Evolutionary conservation across 768 basidiomycete species (phyloP), one percentile per base, ranked within the genome.

Genomic region (Lactarius deliciosus): DNA sequence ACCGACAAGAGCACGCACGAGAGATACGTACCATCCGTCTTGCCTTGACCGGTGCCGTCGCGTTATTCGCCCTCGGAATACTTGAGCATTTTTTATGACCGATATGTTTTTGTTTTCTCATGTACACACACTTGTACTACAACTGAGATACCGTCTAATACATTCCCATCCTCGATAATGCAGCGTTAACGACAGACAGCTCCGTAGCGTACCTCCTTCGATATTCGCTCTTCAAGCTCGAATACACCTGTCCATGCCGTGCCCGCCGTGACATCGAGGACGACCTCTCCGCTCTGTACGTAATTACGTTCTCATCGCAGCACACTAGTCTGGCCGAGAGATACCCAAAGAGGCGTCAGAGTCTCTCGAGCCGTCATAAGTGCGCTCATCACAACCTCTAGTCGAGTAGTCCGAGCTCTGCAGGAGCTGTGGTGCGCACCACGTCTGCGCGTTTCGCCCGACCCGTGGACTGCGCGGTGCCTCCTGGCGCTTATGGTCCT

Each of bases 1-100:
- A 64, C n/a, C 59, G 5, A 36, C 28, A 60, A 32, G 54, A 60
- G 2, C 66, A 68, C 30, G 34, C 58, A 22, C 61, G 63, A 11
- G 66, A 68, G 34, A 59, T 53, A 20, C 54, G 57, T 8, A 53
- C 53, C 13, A 64, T 68, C 55, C 53, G 58, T 45, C 1, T 68
- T 11, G 62, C 62, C n/a, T 55, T 68, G 45, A 50, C 41, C 4
- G 30, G 66, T 25, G 66, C 63, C 18, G 53, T 53, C 55, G 62
- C 58, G 2, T 64, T 45, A 53, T 53, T 53, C 15, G 50, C 50
- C 15, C 25, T 53, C 2, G 66, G 66, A 11, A n/a, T 68, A 25
- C 30, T 60, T 11, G 36, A 68, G 53, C 60, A 55, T 5, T 32
- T 68, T 18, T 55, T 56, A 58, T 66, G 61, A 66, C 61, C 45